Conservation (phyloP, 2,329 filamentous ascomycete genomes). For the Thelonectria blattea region DNA sequence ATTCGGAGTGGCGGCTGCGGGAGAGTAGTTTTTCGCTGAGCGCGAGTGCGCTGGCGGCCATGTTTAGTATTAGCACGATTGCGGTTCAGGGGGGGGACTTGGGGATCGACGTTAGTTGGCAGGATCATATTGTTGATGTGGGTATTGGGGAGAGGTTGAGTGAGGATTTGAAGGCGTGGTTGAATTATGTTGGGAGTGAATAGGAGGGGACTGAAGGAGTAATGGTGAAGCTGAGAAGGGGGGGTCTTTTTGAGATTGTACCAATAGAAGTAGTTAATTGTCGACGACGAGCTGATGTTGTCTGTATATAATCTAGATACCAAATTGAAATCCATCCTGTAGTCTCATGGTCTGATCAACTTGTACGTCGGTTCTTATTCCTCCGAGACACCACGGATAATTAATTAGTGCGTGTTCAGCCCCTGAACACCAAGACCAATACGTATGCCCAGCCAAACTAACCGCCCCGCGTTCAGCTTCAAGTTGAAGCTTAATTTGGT, state of each 20-base stretch:
- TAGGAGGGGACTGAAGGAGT: too few relatives aligned
- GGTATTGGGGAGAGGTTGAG: constrained; percentile 7
- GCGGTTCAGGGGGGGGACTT: constrained; percentile 21
- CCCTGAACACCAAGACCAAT: not conserved
- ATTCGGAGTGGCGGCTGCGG: constrained; percentile 26
- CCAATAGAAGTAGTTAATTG: too few relatives aligned
- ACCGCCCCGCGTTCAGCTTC: not conserved
- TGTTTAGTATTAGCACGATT: constrained; percentile 20
- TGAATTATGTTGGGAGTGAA: constrained; percentile 6
- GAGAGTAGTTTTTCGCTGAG: constrained; percentile 22
- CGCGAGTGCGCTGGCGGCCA: constrained; percentile 14
- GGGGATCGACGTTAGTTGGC: constrained; percentile 25
- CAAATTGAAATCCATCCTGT: too few relatives aligned
- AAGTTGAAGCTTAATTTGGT: not conserved
- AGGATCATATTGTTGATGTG: constrained; percentile 15
- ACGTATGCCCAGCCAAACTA: not conserved
- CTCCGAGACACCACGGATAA: too few relatives aligned
- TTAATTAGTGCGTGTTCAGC: too few relatives aligned
- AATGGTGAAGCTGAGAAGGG: too few relatives aligned
- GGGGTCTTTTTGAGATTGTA: too few relatives aligned
- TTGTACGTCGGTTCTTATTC: too few relatives aligned
- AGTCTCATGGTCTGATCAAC: not conserved
- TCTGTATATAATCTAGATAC: too few relatives aligned
- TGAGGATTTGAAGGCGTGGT: constrained; percentile 8
- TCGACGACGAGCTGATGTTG: too few relatives aligned